A percentile compares a stretch with the other conserved stretches of the same genome.
phyloP scores from a whole-genome alignment of 2,329 filamentous ascomycete genomes.

The Neofusicoccum kwambonambiense region DNA sequence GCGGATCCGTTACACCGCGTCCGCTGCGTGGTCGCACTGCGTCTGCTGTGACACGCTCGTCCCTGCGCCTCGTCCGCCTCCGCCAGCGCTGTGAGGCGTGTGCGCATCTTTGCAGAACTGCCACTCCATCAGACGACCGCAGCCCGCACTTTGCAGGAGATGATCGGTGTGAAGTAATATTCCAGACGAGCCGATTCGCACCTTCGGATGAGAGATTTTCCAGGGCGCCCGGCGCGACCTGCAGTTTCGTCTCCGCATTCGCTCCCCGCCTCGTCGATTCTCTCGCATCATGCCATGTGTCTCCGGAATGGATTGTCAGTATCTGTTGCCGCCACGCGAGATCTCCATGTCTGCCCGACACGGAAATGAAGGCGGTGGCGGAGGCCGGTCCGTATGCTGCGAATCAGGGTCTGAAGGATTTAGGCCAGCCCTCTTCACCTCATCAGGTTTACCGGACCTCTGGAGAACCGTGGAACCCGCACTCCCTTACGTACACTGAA shows the following conservation, averaged over 20 bases:
- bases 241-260: conserved; percentile 4
- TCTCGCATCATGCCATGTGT: conserved; percentile 7
- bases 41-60: conserved; percentile 2
- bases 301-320: background rate
- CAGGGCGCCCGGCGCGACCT: background rate
- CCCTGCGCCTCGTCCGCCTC: conserved; percentile 12
- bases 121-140: background rate
- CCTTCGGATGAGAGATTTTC: conserved; percentile 7
- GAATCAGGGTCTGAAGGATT: conserved; percentile 6
- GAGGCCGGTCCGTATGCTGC: background rate
- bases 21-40: conserved; percentile 10
- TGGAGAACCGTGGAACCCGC: conserved; percentile 1
- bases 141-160: too few relatives aligned
- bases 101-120: background rate
- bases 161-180: background rate
- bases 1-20: conserved; percentile 6
- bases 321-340: background rate
- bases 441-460: background rate
- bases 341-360: background rate
- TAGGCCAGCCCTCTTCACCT: background rate
- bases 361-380: background rate
- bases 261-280: background rate
- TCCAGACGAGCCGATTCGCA: background rate
- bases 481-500: conserved; percentile 6
- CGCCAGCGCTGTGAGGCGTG: background rate